A percentile compares a stretch with the other conserved stretches of the same genome.
phyloP scores from a whole-genome alignment of 2,329 filamentous ascomycete genomes.

The Xylariaceae sp. region DNA sequence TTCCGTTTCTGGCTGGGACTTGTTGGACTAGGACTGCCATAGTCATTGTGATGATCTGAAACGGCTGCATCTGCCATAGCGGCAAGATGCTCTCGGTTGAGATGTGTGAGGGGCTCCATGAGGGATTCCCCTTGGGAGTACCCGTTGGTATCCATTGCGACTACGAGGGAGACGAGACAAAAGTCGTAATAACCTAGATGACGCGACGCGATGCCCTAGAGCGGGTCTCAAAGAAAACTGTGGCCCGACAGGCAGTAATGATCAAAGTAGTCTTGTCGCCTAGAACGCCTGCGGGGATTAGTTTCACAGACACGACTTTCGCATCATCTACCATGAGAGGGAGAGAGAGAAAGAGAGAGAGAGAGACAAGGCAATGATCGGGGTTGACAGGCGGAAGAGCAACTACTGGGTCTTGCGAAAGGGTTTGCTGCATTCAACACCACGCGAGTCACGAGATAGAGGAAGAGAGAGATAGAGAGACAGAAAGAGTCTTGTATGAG shows the following conservation, averaged over 20 bases:
- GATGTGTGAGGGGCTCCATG: slow-evolving; percentile 30
- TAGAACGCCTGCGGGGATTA: slow-evolving; percentile 20
- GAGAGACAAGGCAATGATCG: background rate
- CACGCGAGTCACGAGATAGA: background rate
- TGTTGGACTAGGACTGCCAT: slow-evolving; percentile 38
- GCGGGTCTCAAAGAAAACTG: slow-evolving; percentile 17
- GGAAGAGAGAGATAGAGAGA: too few species aligned
- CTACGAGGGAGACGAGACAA: slow-evolving; percentile 10
- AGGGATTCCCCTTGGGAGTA: slow-evolving; percentile 32
- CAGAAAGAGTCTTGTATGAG: too few species aligned
- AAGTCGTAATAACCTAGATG: slow-evolving; percentile 14
- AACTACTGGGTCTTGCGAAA: too few species aligned
- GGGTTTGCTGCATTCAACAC: slow-evolving; percentile 3
- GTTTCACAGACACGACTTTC: slow-evolving; percentile 5
- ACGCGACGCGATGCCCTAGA: slow-evolving; percentile 24
- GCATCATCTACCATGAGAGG: background rate
- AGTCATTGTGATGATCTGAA: slow-evolving; percentile 46
- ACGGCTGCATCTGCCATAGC: slow-evolving; percentile 45
- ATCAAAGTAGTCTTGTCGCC: slow-evolving; percentile 9
- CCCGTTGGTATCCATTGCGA: slow-evolving; percentile 32
- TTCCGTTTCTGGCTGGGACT: slow-evolving; percentile 51
- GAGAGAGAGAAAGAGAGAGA: background rate
- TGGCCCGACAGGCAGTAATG: slow-evolving; percentile 12
- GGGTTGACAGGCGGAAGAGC: background rate
- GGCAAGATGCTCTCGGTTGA: slow-evolving; percentile 33